Evolutionary conservation across 352 stramenopile genomes (phyloP).

Genomic region (Globisporangium mamillatum): DNA sequence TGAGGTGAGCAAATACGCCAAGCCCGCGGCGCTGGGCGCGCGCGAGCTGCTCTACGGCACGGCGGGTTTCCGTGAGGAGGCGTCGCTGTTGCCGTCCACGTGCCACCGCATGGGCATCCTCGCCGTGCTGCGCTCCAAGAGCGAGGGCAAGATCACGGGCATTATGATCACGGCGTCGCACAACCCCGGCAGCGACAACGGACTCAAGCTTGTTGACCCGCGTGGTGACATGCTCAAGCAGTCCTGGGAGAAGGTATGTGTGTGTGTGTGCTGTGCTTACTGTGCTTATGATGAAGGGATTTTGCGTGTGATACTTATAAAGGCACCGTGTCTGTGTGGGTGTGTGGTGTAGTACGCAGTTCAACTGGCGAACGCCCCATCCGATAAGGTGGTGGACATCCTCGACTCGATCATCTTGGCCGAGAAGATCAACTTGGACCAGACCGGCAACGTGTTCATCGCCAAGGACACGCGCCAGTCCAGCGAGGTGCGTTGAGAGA

Average conservation of each 20-base stretch:
- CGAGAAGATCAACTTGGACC: conserved; percentile 83
- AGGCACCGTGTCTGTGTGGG: not conserved
- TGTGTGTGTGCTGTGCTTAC: conserved; percentile 2
- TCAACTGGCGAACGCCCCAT: conserved; percentile 76
- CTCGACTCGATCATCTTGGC: conserved; percentile 63
- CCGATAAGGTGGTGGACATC: conserved; percentile 84
- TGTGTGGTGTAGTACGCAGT: conserved; percentile 51
- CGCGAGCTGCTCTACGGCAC: conserved; percentile 90
- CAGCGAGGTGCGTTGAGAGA: conserved; percentile 43
- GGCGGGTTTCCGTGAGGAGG: conserved; percentile 94
- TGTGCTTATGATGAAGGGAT: too few relatives aligned
- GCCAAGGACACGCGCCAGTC: conserved; percentile 92
- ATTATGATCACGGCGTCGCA: conserved; percentile 96
- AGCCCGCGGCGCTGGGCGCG: conserved; percentile 34
- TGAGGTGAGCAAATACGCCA: conserved; percentile 70
- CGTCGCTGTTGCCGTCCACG: conserved; percentile 84
- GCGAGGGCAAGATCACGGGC: conserved; percentile 79
- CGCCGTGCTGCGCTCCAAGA: conserved; percentile 77
- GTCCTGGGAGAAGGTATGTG: conserved; percentile 78
- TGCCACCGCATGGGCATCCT: conserved; percentile 93
- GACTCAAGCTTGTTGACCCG: conserved; percentile 94
- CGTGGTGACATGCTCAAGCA: conserved; percentile 91
- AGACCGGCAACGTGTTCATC: conserved; percentile 85
- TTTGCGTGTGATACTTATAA: not conserved
- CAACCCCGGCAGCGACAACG: conserved; percentile 91